phyloP scores from a whole-genome alignment of 2,329 filamentous ascomycete species.

The Neophaeococcomyces mojaviensis region DNA sequence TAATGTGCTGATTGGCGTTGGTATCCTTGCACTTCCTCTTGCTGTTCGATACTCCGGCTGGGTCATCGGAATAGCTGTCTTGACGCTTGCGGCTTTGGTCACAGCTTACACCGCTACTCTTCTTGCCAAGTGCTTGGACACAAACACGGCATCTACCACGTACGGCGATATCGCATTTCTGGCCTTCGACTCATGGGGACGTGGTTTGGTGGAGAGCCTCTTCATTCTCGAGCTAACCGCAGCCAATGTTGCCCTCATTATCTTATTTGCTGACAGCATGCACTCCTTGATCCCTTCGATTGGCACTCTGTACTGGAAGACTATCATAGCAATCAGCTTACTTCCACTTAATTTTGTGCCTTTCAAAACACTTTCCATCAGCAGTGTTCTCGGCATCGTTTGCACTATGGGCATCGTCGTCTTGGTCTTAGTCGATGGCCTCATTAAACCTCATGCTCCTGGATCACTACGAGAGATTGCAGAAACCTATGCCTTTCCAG shows the following conservation, averaged over 20 bases:
- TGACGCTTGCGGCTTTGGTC: conserved; percentile 64
- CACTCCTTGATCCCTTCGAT: conserved; percentile 67
- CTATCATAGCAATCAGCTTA: conserved; percentile 69
- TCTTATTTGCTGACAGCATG: conserved; percentile 89
- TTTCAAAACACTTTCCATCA: conserved; percentile 75
- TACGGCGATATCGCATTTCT: conserved; percentile 91
- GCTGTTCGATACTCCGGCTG: conserved; percentile 83
- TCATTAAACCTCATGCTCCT: conserved; percentile 69
- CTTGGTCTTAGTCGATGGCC: conserved; percentile 76
- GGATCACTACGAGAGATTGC: conserved; percentile 79
- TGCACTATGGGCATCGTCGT: conserved; percentile 81
- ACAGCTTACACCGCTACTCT: conserved; percentile 83
- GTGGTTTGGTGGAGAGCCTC: conserved; percentile 72
- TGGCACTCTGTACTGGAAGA: conserved; percentile 69
- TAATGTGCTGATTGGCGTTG: conserved; percentile 85
- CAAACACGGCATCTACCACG: conserved; percentile 77
- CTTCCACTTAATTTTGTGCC: conserved; percentile 80
- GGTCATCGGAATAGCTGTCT: conserved; percentile 70
- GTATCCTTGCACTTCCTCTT: conserved; percentile 78
- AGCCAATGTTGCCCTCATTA: conserved; percentile 79
- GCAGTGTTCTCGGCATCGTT: conserved; percentile 85
- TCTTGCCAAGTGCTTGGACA: conserved; percentile 79
- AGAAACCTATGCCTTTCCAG: conserved; percentile 70
- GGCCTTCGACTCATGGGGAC: conserved; percentile 75
- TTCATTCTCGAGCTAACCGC: conserved; percentile 84